Evolutionary conservation across 1,139 yeast genomes (phyloP), one percentile per base, ranked within the genome.

Genomic region (Hyphopichia pseudoburtonii): DNA sequence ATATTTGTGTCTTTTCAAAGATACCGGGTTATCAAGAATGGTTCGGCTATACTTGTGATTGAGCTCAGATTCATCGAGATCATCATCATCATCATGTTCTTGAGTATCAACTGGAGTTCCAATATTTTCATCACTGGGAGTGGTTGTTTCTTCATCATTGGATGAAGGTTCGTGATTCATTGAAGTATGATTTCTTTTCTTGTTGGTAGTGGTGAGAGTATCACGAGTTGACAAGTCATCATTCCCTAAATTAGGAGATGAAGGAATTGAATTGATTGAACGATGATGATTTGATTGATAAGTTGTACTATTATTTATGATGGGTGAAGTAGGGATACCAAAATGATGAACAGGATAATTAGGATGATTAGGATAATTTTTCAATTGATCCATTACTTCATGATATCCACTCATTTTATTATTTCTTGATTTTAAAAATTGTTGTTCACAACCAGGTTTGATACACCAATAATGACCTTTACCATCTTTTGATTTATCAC

Each of bases 391-490:
- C 72, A 69, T 68, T 3, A 70, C 69, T 47, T 69, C 75, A 39
- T 69, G 72, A 48, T 66, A 68, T 35, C 70, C 66, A 42, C 64
- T 58, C 49, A 70, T 73, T 50, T 71, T 75, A 30, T 66, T 69
- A 37, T 69, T 61, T 51, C 81, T 76, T 5, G 78, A 79, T 54
- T 82, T 86, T 52, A 86, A 72, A 54, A 92, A 92, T 58, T 84
- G 88, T 46, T 79, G 79, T 60, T 90, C 97, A 54, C 74, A 79
- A 3, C 95, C 96, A 17, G 78, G 70, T 44, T 84, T 89, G 38
- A 92, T 87, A 50, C 86, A 81, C 98, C 98, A 94, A 61, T 85
- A 92, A 64, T 90, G 96, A 24, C 98, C 98, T 64, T 92, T 92
- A 5, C 97, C 97, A 60, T 87, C 95, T 50, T 86, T 85, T 12